These are phyloP conservation scores for Allium sativum DNA, from an alignment of 106 monocot species.

Conservation along the genomic window DNA sequence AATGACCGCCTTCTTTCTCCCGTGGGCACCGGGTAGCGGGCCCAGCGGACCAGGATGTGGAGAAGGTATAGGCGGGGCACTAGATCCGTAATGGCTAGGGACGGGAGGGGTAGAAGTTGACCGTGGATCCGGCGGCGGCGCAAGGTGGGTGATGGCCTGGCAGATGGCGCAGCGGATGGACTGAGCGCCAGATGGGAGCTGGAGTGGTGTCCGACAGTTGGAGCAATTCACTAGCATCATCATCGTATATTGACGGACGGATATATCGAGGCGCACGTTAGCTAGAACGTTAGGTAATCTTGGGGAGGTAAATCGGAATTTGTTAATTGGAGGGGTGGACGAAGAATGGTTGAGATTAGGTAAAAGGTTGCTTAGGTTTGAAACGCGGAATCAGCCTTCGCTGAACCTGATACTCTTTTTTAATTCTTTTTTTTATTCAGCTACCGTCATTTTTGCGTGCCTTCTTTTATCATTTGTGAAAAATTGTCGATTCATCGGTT, in stretches of 20 bases:
- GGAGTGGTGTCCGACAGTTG: conserved; percentile 30
- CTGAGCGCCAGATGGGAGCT: conserved; percentile 24
- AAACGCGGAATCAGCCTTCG: no score
- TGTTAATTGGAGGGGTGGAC: no score
- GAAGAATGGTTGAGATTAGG: no score
- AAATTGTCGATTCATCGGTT: no score
- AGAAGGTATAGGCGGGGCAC: not conserved
- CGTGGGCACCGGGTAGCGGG: conserved; percentile 2
- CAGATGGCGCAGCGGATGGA: conserved; percentile 51
- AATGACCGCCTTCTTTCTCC: conserved; percentile 20
- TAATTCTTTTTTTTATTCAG: no score
- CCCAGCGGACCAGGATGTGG: not conserved
- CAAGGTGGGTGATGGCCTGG: conserved; percentile 19
- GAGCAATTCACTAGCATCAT: conserved; percentile 40
- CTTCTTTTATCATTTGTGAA: no score
- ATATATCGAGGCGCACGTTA: not conserved
- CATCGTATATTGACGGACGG: conserved; percentile 4
- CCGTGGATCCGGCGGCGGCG: conserved; percentile 7
- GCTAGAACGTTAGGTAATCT: no score
- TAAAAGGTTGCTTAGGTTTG: no score
- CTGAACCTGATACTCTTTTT: no score
- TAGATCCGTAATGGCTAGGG: not conserved
- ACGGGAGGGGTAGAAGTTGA: not conserved
- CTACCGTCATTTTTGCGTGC: no score
- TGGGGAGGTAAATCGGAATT: no score